Conservation (phyloP, 208 protist genomes). For the Leishmania turanica region DNA sequence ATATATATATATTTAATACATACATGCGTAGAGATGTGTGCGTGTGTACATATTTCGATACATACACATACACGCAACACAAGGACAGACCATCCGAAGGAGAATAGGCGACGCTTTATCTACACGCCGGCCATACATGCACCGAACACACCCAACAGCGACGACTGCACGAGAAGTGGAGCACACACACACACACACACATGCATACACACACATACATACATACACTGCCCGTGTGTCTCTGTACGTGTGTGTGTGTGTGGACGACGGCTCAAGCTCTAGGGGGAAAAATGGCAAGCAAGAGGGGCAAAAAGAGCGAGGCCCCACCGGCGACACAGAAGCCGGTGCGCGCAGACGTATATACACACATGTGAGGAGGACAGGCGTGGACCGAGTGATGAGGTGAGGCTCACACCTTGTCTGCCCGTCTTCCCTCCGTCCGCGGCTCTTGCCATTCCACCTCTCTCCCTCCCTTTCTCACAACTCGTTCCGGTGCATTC, state of each 20-base stretch:
- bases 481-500: background rate
- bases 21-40: background rate
- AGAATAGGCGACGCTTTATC: too few relatives aligned
- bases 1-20: background rate
- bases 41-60: background rate
- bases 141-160: too few relatives aligned
- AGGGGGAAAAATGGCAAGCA: background rate
- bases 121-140: too few relatives aligned
- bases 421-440: background rate
- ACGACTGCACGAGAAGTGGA: too few relatives aligned
- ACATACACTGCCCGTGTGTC: too few relatives aligned
- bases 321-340: background rate
- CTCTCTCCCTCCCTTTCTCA: background rate
- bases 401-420: background rate
- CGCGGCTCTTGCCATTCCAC: background rate
- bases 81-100: too few relatives aligned
- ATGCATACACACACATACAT: too few relatives aligned
- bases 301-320: background rate
- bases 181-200: too few relatives aligned
- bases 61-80: background rate
- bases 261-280: too few relatives aligned
- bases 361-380: background rate
- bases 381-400: background rate
- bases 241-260: too few relatives aligned
- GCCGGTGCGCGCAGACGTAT: background rate